Evolutionary conservation across 1,139 yeast species (phyloP).

Genomic region (Taphrina confusa): DNA sequence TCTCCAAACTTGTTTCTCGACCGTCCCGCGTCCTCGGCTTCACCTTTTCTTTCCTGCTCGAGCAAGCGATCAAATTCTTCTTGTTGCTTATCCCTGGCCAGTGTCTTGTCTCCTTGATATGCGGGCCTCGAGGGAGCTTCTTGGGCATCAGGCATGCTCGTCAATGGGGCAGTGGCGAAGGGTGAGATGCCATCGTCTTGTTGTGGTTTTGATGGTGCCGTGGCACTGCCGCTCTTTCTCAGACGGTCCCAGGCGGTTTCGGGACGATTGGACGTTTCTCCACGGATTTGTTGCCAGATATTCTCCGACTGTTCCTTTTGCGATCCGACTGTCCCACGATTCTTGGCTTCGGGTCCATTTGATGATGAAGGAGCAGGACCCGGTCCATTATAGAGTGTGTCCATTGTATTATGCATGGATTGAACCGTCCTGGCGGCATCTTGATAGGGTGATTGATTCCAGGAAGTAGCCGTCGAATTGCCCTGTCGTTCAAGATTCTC

Average conservation of each 20-base stretch:
- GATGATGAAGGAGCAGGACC: constrained; percentile 5
- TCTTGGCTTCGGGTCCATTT: neutral
- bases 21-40: constrained; percentile 15
- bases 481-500: too few species aligned
- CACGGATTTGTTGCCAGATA: constrained; percentile 32
- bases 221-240: constrained; percentile 5
- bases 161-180: neutral
- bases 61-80: constrained; percentile 26
- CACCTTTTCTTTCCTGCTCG: constrained; percentile 24
- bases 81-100: constrained; percentile 12
- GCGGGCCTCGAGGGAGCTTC: neutral
- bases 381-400: constrained; percentile 6
- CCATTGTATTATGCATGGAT: neutral
- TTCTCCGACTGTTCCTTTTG: constrained; percentile 2
- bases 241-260: constrained; percentile 33
- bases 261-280: constrained; percentile 14
- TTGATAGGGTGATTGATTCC: constrained; percentile 1
- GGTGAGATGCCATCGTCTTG: neutral
- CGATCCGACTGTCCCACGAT: neutral
- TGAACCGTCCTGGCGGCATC: neutral
- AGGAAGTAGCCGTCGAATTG: neutral
- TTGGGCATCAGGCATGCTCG: neutral
- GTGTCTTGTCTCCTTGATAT: neutral
- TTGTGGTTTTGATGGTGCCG: neutral
- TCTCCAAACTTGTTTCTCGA: constrained; percentile 30